Percentiles rank a stretch among this genome's conserved stretches.
Evolutionary conservation across 2,329 filamentous ascomycete genomes (phyloP).

Genomic region (Elsinoe arachidis): DNA sequence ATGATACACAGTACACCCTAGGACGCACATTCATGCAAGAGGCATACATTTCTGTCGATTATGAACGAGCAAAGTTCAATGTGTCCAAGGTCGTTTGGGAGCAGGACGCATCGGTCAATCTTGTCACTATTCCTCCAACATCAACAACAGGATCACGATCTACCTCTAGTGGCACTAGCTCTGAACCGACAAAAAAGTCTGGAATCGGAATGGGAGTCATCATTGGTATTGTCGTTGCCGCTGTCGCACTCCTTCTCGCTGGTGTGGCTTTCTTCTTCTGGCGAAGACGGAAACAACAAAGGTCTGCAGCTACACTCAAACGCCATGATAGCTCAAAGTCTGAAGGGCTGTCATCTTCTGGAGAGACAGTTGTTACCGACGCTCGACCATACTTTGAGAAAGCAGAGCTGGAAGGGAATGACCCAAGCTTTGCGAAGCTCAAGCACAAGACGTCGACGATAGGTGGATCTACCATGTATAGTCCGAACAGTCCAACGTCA

Average conservation of each 20-base stretch:
- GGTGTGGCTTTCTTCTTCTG: slow-evolving; percentile 5
- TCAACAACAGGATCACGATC: background rate
- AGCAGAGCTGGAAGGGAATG: slow-evolving; percentile 34
- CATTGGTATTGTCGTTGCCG: slow-evolving; percentile 37
- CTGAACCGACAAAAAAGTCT: slow-evolving; percentile 1
- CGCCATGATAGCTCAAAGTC: slow-evolving; percentile 12
- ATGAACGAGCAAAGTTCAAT: slow-evolving; percentile 26
- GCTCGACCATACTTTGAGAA: slow-evolving; percentile 30
- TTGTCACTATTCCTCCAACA: slow-evolving; percentile 23
- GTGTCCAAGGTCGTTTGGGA: slow-evolving; percentile 29
- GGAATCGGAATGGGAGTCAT: slow-evolving; percentile 31
- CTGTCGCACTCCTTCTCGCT: slow-evolving; percentile 25
- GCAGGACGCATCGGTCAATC: slow-evolving; percentile 18
- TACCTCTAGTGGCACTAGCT: background rate
- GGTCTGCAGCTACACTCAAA: slow-evolving; percentile 11
- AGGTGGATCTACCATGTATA: slow-evolving; percentile 11
- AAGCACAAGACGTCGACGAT: slow-evolving; percentile 16
- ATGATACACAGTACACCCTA: slow-evolving; percentile 31
- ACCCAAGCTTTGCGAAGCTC: slow-evolving; percentile 17
- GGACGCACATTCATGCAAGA: slow-evolving; percentile 35
- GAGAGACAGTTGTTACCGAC: slow-evolving; percentile 10
- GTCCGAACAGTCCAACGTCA: background rate
- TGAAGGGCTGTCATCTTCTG: background rate
- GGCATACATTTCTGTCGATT: slow-evolving; percentile 33
- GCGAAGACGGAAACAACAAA: slow-evolving; percentile 18